These are phyloP conservation scores for Aspergillus aculeatus DNA, from an alignment of 2,329 filamentous ascomycete species.

Conservation along the genomic window DNA sequence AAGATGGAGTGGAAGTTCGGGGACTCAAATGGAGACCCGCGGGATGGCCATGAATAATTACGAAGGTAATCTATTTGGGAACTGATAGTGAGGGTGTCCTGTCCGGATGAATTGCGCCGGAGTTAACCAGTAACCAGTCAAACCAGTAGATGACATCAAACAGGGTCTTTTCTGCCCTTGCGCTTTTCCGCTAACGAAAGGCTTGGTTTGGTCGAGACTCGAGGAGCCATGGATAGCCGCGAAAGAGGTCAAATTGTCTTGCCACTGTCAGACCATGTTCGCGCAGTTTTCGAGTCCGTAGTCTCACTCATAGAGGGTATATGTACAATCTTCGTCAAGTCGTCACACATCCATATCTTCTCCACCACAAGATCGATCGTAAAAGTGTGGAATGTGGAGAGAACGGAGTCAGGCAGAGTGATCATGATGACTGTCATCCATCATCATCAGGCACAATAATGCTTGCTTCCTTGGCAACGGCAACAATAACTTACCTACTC, in stretches of 20 bases:
- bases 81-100: not conserved
- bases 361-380: not conserved
- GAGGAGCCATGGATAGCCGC: not conserved
- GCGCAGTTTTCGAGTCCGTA: not conserved
- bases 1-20: not conserved
- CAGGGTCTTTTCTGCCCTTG: not conserved
- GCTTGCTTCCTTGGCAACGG: not conserved
- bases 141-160: conserved; percentile 4
- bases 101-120: not conserved
- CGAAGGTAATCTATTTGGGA: not conserved
- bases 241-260: not conserved
- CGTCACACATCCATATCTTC: not conserved
- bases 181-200: not conserved
- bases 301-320: not conserved
- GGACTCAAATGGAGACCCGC: not conserved
- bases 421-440: not conserved
- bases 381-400: not conserved
- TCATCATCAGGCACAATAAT: not conserved
- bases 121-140: not conserved
- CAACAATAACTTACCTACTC: not conserved
- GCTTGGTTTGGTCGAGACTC: not conserved
- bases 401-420: not conserved
- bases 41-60: not conserved
- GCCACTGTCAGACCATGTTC: not conserved
- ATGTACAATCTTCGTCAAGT: not conserved